Evolutionary conservation across 257 asterid genomes (phyloP).

Genomic region (Ophiorrhiza pumila): DNA sequence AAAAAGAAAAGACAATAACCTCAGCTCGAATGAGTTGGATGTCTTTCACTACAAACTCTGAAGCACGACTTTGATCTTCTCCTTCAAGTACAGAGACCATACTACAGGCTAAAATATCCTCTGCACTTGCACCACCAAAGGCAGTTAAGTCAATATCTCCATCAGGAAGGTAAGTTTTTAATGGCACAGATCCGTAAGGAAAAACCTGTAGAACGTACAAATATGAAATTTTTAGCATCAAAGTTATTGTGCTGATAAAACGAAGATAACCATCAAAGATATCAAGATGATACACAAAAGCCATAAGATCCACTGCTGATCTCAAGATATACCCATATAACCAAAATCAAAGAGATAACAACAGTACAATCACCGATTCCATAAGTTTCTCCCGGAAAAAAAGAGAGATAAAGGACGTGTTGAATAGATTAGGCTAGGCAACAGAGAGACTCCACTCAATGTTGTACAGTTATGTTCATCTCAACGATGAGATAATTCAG

Average conservation of each 20-base stretch:
- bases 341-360: not conserved
- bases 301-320: not conserved
- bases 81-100: constrained; percentile 60
- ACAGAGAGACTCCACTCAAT: not conserved
- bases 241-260: not conserved
- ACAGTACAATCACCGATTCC: not conserved
- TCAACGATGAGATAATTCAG: not conserved
- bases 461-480: not conserved
- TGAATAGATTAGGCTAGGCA: not conserved
- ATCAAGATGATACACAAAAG: not conserved
- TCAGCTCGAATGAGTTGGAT: constrained; percentile 86
- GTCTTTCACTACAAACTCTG: constrained; percentile 73
- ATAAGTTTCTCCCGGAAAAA: not conserved
- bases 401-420: not conserved
- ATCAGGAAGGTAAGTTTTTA: constrained; percentile 92
- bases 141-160: constrained; percentile 96
- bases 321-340: not conserved
- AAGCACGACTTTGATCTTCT: constrained; percentile 44
- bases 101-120: constrained; percentile 56
- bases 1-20: constrained; percentile 38
- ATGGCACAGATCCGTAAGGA: constrained; percentile 91
- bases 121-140: constrained; percentile 54
- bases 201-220: constrained; percentile 56
- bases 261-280: not conserved
- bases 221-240: not conserved